Evolutionary conservation across 2,329 filamentous ascomycete species (phyloP).

Genomic region (Ceratocystis papillata): DNA sequence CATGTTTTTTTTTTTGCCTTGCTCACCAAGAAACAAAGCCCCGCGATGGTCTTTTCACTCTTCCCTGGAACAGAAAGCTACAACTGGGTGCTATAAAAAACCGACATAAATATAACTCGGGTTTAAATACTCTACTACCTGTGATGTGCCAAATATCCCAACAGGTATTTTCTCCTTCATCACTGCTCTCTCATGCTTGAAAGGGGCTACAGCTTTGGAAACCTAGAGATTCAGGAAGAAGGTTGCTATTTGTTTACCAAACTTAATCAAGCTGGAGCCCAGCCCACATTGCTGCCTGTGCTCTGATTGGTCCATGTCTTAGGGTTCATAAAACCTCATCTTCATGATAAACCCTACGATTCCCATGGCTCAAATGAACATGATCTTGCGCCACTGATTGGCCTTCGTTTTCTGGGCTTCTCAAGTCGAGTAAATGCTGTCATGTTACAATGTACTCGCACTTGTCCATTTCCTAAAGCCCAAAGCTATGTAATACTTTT

Average conservation of each 20-base stretch:
- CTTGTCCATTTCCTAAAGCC: background rate
- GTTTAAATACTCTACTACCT: no score
- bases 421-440: background rate
- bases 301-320: background rate
- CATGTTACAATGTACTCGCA: background rate
- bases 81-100: background rate
- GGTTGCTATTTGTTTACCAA: background rate
- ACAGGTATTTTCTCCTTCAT: background rate
- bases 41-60: background rate
- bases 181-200: background rate
- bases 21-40: conserved; percentile 1
- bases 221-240: background rate
- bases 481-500: background rate
- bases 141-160: no score
- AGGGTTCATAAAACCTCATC: background rate
- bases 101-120: no score
- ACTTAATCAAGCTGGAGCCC: background rate
- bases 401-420: background rate
- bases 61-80: background rate
- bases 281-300: background rate
- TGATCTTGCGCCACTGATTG: background rate
- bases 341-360: background rate
- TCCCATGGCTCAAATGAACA: background rate
- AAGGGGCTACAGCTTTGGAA: background rate
- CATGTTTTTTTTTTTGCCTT: background rate